phyloP scores from a whole-genome alignment of 257 asterid genomes.

The Nicotiana tabacum region DNA sequence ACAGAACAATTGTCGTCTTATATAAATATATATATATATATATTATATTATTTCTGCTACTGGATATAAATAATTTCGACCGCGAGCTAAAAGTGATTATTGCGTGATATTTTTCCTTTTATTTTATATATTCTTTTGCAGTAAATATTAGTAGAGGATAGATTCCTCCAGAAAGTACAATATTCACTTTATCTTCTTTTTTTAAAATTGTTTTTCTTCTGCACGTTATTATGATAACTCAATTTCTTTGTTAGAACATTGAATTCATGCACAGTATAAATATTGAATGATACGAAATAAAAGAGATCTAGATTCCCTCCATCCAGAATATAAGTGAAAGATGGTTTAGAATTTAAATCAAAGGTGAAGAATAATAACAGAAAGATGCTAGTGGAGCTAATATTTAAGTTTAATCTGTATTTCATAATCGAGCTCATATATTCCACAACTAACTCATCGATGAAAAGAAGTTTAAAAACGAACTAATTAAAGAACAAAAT shows the following conservation, averaged over 20 bases:
- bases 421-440: background rate
- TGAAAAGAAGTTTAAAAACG: background rate
- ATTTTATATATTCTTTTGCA: too few species aligned
- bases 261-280: background rate
- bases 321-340: background rate
- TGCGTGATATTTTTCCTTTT: too few species aligned
- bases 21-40: too few species aligned
- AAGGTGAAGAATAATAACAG: background rate
- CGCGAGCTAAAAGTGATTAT: too few species aligned
- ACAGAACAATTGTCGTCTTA: too few species aligned
- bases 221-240: background rate
- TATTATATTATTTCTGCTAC: too few species aligned
- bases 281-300: background rate
- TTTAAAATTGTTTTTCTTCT: too few species aligned
- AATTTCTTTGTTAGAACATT: background rate
- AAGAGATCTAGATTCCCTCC: background rate
- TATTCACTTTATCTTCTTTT: too few species aligned
- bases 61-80: too few species aligned
- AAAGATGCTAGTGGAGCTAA: background rate
- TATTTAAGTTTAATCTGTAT: background rate
- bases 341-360: background rate
- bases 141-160: too few species aligned
- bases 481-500: background rate
- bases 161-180: too few species aligned
- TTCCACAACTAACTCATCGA: background rate